Conservation (phyloP, 495 filamentous ascomycete genomes). For the Xylaria intraflava region DNA sequence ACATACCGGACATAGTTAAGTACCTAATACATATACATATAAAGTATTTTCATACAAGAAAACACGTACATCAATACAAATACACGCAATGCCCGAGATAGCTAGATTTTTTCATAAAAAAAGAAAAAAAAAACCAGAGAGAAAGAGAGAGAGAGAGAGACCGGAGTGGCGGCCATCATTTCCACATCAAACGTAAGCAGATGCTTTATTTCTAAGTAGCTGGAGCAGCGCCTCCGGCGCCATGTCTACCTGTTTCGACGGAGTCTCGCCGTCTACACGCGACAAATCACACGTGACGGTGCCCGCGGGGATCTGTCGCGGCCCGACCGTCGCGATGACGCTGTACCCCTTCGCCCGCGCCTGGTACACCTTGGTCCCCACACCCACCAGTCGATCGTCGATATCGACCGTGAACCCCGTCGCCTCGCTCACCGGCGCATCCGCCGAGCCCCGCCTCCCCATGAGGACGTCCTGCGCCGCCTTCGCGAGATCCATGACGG, state of each 20-base stretch:
- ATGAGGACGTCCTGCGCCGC: slow-evolving; percentile 39
- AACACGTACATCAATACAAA: too few species aligned
- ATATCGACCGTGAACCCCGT: slow-evolving; percentile 63
- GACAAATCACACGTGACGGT: slow-evolving; percentile 31
- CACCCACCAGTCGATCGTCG: slow-evolving; percentile 55
- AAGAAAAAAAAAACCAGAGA: too few species aligned
- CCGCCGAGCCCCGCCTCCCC: slow-evolving; percentile 33
- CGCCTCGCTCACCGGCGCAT: slow-evolving; percentile 30
- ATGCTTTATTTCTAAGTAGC: slow-evolving; percentile 29
- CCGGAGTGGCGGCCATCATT: too few species aligned
- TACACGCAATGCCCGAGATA: too few species aligned
- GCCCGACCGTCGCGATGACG: slow-evolving; percentile 66
- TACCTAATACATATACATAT: background rate
- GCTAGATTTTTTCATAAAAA: too few species aligned
- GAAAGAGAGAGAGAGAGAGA: too few species aligned
- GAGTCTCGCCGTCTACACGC: slow-evolving; percentile 11
- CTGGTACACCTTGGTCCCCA: slow-evolving; percentile 63
- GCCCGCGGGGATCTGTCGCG: slow-evolving; percentile 38
- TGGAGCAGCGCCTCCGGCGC: slow-evolving; percentile 26
- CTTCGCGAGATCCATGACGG: slow-evolving; percentile 52
- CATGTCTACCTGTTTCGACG: slow-evolving; percentile 23
- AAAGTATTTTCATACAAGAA: too few species aligned
- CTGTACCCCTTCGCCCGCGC: slow-evolving; percentile 71
- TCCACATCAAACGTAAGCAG: slow-evolving; percentile 17
- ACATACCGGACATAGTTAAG: background rate